Conservation (phyloP, 805 yeast genomes). For the Wickerhamomyces xylosicus region DNA sequence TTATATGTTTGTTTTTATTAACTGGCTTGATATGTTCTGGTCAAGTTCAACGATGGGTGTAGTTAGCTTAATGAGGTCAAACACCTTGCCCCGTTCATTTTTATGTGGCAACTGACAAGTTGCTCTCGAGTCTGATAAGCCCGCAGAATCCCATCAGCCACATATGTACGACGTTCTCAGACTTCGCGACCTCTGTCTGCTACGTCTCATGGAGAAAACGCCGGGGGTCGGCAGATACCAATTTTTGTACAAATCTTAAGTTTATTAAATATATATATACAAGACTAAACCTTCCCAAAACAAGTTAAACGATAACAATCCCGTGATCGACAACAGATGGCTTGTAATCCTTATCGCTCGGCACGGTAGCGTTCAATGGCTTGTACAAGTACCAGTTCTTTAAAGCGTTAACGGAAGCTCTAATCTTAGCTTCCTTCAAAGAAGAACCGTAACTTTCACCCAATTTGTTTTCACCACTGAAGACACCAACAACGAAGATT, state of each 20-base stretch:
- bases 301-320: slow-evolving; percentile 29
- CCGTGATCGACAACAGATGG: slow-evolving; percentile 34
- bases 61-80: too few relatives aligned
- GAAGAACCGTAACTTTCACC: slow-evolving; percentile 95
- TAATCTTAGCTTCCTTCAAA: slow-evolving; percentile 80
- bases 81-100: too few relatives aligned
- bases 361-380: slow-evolving; percentile 55
- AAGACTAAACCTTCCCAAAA: not conserved
- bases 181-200: too few relatives aligned
- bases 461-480: slow-evolving; percentile 68
- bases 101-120: too few relatives aligned
- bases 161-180: too few relatives aligned
- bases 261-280: slow-evolving; percentile 2
- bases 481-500: slow-evolving; percentile 84
- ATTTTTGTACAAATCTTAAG: too few relatives aligned
- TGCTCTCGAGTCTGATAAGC: too few relatives aligned
- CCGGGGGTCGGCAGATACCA: not conserved
- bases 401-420: slow-evolving; percentile 86
- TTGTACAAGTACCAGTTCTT: slow-evolving; percentile 88
- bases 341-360: slow-evolving; percentile 41
- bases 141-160: too few relatives aligned
- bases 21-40: too few relatives aligned
- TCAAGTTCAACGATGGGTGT: too few relatives aligned
- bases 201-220: too few relatives aligned
- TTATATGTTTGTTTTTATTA: not conserved